These are phyloP conservation scores for Trametes hirsuta DNA, from an alignment of 1,284 basidiomycete genomes.

Conservation along the genomic window DNA sequence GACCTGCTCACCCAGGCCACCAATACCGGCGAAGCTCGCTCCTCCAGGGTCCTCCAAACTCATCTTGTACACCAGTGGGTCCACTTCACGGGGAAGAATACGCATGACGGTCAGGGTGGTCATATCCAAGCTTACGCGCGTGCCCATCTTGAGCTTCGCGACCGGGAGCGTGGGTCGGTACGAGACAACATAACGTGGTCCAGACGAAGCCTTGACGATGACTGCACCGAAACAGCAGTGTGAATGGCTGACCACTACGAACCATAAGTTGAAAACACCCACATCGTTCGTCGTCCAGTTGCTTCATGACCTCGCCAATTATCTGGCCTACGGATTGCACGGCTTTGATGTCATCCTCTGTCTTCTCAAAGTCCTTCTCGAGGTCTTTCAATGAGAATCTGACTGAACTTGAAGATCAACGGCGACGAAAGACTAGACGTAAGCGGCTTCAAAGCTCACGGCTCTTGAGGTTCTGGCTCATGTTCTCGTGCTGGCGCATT, in stretches of 20 bases:
- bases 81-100: slow-evolving; percentile 96
- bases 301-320: slow-evolving; percentile 98
- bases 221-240: slow-evolving; percentile 50
- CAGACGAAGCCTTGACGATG: slow-evolving; percentile 99
- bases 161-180: slow-evolving; percentile 93
- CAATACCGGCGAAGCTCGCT: slow-evolving; percentile 96
- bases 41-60: slow-evolving; percentile 97
- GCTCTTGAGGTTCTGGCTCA: slow-evolving; percentile 85
- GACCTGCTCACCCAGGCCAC: slow-evolving; percentile 95
- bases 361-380: slow-evolving; percentile 91
- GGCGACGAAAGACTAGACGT: no score
- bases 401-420: slow-evolving; percentile 46
- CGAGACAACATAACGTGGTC: slow-evolving; percentile 99
- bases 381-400: slow-evolving; percentile 87
- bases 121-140: slow-evolving; percentile 98
- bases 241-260: no score
- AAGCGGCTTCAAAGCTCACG: slow-evolving; percentile 50
- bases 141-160: slow-evolving; percentile 91
- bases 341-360: slow-evolving; percentile 99
- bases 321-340: slow-evolving; percentile 99
- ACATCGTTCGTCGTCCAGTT: slow-evolving; percentile 98
- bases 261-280: slow-evolving; percentile 36
- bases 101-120: slow-evolving; percentile 99
- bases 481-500: slow-evolving; percentile 86
- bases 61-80: slow-evolving; percentile 99